Evolutionary conservation across 83 land plant species (phyloP), one percentile per base, ranked within the genome.

Genomic region (Picea abies): DNA sequence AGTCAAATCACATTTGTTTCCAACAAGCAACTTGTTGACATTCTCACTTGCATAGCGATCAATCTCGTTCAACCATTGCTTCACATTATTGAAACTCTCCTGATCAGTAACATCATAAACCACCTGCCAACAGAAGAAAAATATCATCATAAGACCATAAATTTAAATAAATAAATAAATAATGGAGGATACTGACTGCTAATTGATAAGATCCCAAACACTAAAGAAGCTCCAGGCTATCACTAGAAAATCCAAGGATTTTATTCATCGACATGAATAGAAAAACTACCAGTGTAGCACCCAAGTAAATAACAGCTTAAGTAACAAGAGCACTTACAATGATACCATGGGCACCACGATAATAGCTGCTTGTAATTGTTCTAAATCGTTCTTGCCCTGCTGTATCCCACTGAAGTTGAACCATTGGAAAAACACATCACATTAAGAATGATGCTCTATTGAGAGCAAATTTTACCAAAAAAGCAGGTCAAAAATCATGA

Each of bases 321-420:
- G 65, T 1, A 81, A 47, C 15, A 25, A 41, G 7, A 0, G 19
- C 11, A 76, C 93, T 67, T 87, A 93, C 95, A 67, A 93, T 93
- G 29, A 93, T 93, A 26, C 95, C 95, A 86, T 93, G 94, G 19
- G 95, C 94, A 62, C 95, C 94, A 60, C 95, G 88, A 76, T 93
- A 91, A 85, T 93, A 93, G 92, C 94, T 93, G 65, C 95, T 93
- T 25, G 94, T 93, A 44, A 93, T 91, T 41, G 95, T 93, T 76
- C 94, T 83, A 66, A 94, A 92, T 56, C 97, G 90, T 82, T 94
- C 97, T 85, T 94, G 95, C 32, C 95, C 95, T 72, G 95, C 94
- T 76, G 95, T 91, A 69, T 93, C 95, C 95, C 95, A 93, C 92
- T 91, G 87, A 14, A 60, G 11, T 6, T 4, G 41, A 60, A 5